Evolutionary conservation across 305 asterid species (phyloP).

Genomic region (Salvia sclarea): DNA sequence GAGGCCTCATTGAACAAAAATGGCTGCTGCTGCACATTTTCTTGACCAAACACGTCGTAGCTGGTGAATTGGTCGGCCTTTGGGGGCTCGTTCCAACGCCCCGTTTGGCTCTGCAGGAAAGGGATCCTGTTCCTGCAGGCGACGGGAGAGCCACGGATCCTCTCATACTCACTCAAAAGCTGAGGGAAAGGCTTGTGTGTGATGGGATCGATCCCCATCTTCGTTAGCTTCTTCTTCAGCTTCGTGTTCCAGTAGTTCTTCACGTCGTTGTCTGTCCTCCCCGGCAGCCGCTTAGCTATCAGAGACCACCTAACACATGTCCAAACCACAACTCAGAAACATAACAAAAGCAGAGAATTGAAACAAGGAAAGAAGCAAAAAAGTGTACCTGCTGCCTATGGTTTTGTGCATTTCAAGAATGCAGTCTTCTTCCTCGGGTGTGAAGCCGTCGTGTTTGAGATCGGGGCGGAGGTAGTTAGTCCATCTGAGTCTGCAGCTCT

Average conservation of each 20-base stretch:
- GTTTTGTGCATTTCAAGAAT: conserved; percentile 81
- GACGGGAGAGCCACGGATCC: conserved; percentile 56
- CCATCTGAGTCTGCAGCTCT: conserved; percentile 94
- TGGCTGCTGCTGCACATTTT: conserved; percentile 34
- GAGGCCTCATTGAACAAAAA: conserved; percentile 38
- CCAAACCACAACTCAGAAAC: too few relatives aligned
- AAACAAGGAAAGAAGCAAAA: too few relatives aligned
- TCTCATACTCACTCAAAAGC: conserved; percentile 68
- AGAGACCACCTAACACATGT: conserved; percentile 92
- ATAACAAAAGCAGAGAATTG: not conserved
- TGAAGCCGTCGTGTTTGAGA: conserved; percentile 85
- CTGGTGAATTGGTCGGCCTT: conserved; percentile 12
- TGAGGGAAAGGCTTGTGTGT: conserved; percentile 97
- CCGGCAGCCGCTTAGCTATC: conserved; percentile 78
- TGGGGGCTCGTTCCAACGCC: conserved; percentile 17
- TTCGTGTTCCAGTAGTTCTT: conserved; percentile 98
- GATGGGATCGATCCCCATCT: conserved; percentile 86
- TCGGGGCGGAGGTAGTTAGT: conserved; percentile 91
- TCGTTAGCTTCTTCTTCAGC: conserved; percentile 80
- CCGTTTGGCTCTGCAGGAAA: conserved; percentile 31
- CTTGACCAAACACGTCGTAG: conserved; percentile 29
- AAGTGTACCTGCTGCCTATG: conserved; percentile 76
- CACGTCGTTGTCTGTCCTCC: conserved; percentile 95
- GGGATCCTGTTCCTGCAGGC: conserved; percentile 42
- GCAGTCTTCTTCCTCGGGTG: conserved; percentile 87